These are phyloP conservation scores for Boletellus dicymbophilus DNA, from an alignment of 1,284 basidiomycete genomes.

Conservation along the genomic window DNA sequence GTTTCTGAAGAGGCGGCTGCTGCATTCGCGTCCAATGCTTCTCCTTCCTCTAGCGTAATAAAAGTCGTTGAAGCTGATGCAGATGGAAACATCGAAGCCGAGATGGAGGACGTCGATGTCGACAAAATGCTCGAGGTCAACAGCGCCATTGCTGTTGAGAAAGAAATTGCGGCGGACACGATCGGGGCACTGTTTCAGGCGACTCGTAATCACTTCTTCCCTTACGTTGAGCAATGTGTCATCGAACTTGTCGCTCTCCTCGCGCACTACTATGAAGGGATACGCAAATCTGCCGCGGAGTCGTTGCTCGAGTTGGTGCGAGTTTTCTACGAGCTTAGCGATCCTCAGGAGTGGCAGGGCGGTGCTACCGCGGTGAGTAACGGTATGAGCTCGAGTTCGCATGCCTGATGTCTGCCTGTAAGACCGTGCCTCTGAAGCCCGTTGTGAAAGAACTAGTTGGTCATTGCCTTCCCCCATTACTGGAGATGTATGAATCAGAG, in stretches of 20 bases:
- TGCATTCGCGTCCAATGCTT: conserved; percentile 73
- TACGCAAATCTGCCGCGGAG: conserved; percentile 92
- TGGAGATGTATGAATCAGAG: conserved; percentile 93
- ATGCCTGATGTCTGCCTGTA: conserved; percentile 3
- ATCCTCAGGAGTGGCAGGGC: conserved; percentile 81
- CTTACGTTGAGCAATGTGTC: conserved; percentile 81
- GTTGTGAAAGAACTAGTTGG: conserved; percentile 85
- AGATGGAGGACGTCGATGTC: conserved; percentile 85
- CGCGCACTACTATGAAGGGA: conserved; percentile 97
- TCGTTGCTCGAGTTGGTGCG: conserved; percentile 90
- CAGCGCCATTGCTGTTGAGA: conserved; percentile 97
- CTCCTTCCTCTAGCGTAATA: conserved; percentile 70
- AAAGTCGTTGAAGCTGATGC: conserved; percentile 52
- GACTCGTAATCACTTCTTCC: conserved; percentile 87
- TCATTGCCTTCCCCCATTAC: conserved; percentile 73
- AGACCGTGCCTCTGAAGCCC: conserved; percentile 58
- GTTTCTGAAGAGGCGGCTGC: conserved; percentile 53
- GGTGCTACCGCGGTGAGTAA: conserved; percentile 64
- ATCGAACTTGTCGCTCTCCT: conserved; percentile 85
- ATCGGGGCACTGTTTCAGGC: conserved; percentile 90
- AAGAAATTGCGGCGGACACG: conserved; percentile 98
- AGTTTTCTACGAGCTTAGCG: conserved; percentile 90
- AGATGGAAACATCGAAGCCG: conserved; percentile 64
- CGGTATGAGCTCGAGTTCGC: neutral
- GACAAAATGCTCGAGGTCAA: conserved; percentile 91